Percentiles rank a stretch among this genome's conserved stretches.
These are phyloP conservation scores for Citrullus mucosospermus DNA, from an alignment of 306 rosid genomes.

Conservation along the genomic window DNA sequence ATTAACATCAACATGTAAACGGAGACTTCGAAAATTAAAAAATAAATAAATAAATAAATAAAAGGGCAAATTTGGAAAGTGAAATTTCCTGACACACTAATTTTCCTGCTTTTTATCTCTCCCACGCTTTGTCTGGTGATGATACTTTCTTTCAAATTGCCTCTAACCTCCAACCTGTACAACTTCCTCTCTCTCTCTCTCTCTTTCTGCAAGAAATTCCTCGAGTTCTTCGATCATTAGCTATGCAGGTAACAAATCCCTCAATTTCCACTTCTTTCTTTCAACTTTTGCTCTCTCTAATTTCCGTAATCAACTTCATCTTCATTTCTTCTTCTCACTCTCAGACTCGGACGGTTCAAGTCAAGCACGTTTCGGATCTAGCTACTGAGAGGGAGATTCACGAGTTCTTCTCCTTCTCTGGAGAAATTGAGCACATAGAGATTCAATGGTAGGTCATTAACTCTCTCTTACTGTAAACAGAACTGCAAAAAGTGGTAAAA, in stretches of 20 bases:
- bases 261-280: not conserved
- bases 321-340: not conserved
- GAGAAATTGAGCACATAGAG: conserved; percentile 77
- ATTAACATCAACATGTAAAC: too few species aligned
- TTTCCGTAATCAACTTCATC: not conserved
- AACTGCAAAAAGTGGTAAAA: not conserved
- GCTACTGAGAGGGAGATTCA: conserved; percentile 91
- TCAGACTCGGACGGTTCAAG: conserved; percentile 83
- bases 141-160: not conserved
- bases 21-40: too few species aligned
- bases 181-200: not conserved
- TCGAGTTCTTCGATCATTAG: not conserved
- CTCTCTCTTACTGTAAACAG: not conserved
- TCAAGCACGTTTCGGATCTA: conserved; percentile 73
- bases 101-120: not conserved
- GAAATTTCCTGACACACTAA: not conserved
- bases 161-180: conserved; percentile 1
- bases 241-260: not conserved
- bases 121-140: conserved; percentile 1
- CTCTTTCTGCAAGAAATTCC: not conserved
- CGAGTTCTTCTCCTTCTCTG: conserved; percentile 85
- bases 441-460: conserved; percentile 35
- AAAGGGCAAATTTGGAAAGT: conserved; percentile 1
- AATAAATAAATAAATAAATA: too few species aligned
- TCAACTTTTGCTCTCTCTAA: not conserved